Percentiles rank a stretch among this genome's conserved stretches.
Evolutionary conservation across 179 eudicot genomes (phyloP).

Genomic region (Sideroxylon spinosum): DNA sequence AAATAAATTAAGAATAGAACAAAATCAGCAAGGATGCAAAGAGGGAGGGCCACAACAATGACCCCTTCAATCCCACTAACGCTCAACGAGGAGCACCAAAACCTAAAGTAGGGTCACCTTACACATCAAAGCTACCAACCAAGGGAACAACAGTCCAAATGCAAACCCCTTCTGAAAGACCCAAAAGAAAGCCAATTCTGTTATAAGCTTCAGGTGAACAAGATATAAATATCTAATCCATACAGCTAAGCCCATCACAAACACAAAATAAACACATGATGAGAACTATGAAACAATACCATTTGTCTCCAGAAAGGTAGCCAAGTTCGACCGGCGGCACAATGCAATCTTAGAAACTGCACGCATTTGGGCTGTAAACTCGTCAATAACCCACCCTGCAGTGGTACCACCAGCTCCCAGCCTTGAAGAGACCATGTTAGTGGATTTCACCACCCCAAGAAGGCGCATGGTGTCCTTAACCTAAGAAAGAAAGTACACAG

Average conservation of each 20-base stretch:
- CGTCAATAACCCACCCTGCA: slow-evolving; percentile 86
- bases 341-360: slow-evolving; percentile 95
- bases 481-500: slow-evolving; percentile 34
- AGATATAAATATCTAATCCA: neutral
- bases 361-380: slow-evolving; percentile 96
- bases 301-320: slow-evolving; percentile 75
- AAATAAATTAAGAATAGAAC: too few species aligned
- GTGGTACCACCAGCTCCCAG: slow-evolving; percentile 77
- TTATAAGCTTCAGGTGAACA: neutral
- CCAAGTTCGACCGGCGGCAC: slow-evolving; percentile 85
- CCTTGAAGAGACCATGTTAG: slow-evolving; percentile 63
- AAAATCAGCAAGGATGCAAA: neutral
- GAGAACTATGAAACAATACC: slow-evolving; percentile 40
- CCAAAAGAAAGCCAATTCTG: neutral
- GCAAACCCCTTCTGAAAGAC: neutral
- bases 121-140: neutral
- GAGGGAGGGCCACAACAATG: neutral
- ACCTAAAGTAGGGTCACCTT: slow-evolving; percentile 4
- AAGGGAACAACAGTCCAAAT: neutral
- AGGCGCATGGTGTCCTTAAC: slow-evolving; percentile 96
- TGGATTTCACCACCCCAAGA: slow-evolving; percentile 83
- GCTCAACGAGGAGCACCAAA: neutral
- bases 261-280: slow-evolving; percentile 1
- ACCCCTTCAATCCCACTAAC: neutral
- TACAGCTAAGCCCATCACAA: neutral